Base-by-base conservation (phyloP, 495 filamentous ascomycete genomes). In the Podospora pseudoanserina region DNA sequence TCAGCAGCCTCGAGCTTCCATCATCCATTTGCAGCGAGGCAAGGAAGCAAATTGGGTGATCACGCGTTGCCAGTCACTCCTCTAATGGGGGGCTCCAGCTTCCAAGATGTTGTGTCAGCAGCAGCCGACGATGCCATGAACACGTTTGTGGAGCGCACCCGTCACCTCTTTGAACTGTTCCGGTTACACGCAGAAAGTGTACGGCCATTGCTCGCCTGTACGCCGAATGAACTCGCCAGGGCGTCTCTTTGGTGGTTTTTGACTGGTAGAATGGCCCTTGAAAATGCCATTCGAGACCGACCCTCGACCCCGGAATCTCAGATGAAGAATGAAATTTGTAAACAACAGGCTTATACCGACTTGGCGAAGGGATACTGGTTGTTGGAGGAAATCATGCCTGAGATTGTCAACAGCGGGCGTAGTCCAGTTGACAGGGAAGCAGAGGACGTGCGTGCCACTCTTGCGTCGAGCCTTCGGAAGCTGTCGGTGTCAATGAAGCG, bases 191-290 rank as follows among this genome's bases (percentile, higher is more conserved):
- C 91, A 3, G 90, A 94, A 72, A 83, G 86, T 56, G 84, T 86
- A n/a, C 86, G 85, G 65, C 87, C 90, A 0, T 60, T 90, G n/a
- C 77, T 82, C 65, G 83, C 82, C 64, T 87, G 84, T 13, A 83
- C 83, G 7, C 81, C 86, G 2, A 78, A 85, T 20, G 86, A 92
- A 72, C 88, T 93, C 82, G 81, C 91, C 15, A 81, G 89, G 67
- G 89, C 87, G 58, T 87, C 87, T 19, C 76, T 90, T 2, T 97
- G 93, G 93, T 97, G 93, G 93, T 96, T 96, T 72, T 73, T 96
- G 67, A 87, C 84, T 49, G 93, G 92, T 64, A 87, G 92, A 70
- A 84, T 87, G 59, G 84, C 86, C 5, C 80, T 96, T 60, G 93
- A 97, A 78, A 79, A 78, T 11, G 83, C 88, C 65, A 88, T 93